These are phyloP conservation scores for Aeschynomene evenia DNA, from an alignment of 306 rosid species.

Conservation along the genomic window DNA sequence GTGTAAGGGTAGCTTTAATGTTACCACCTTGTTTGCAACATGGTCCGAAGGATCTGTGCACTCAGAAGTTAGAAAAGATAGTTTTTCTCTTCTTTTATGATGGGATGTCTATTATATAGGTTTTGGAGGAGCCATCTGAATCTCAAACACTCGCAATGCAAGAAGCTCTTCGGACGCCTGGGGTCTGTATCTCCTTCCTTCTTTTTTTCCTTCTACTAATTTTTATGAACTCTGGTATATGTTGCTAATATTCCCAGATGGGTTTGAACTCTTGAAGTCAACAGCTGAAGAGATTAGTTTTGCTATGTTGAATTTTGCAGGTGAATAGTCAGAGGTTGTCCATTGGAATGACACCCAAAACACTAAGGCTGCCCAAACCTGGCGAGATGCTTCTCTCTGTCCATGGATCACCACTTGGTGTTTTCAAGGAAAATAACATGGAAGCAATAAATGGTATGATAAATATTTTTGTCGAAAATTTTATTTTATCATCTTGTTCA, in stretches of 20 bases:
- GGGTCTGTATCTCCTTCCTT: constrained; percentile 47
- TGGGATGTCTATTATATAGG: constrained; percentile 43
- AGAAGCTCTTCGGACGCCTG: constrained; percentile 66
- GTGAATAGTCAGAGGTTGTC: constrained; percentile 74
- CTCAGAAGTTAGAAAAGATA: no score
- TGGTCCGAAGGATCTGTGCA: not conserved
- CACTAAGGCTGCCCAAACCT: constrained; percentile 67
- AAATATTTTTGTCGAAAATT: not conserved
- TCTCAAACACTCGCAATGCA: constrained; percentile 50
- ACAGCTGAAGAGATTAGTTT: constrained; percentile 10
- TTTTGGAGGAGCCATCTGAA: constrained; percentile 66
- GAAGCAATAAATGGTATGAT: constrained; percentile 78
- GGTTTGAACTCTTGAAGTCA: not conserved
- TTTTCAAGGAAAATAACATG: constrained; percentile 86
- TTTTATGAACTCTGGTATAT: not conserved
- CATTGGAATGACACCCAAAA: constrained; percentile 85
- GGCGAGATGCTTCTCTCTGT: constrained; percentile 94
- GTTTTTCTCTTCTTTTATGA: not conserved
- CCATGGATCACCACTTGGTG: constrained; percentile 90
- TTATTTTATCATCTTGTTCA: constrained; percentile 12
- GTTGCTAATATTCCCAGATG: not conserved
- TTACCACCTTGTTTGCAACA: not conserved
- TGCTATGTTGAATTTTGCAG: constrained; percentile 40
- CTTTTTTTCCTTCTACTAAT: not conserved
- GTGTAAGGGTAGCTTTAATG: not conserved